Base-by-base conservation (phyloP, 495 filamentous ascomycete genomes). In the Zalerion maritima region DNA sequence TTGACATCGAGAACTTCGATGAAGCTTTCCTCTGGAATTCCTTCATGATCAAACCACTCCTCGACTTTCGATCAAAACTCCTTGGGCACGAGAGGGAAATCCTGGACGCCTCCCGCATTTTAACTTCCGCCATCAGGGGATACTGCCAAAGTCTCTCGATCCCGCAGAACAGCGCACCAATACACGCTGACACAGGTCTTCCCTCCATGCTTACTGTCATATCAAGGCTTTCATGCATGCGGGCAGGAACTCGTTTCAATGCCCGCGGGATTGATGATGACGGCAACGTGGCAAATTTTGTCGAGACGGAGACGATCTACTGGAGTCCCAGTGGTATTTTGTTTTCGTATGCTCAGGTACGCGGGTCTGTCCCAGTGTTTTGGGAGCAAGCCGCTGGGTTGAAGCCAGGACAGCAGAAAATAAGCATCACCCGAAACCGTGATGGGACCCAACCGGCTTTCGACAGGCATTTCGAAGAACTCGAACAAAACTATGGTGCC, bases 391-490 rank as follows among this genome's bases (percentile, higher is more conserved):
- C 75, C 24, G 67, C 84, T 3, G 85, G 83, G 8, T 66, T 96
- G 15, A 57, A 96, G 23, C 91, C 89, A 2, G 79, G 78, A 7
- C 87, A 96, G 46, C 91, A 96, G 43, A 96, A 94, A 44, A 92
- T 96, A 21, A 73, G 80, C 31, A 69, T 94, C 24, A 92, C 87
- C 14, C 68, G 89, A 20, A 93, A 84, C 12, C 62, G 69, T 10
- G 85, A 96, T 50, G 91, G 87, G 15, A 91, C 85, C 1, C 82
- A 92, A 40, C 85, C 87, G 34, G 87, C 89, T 11, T 97, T 97
- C 42, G 75, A 94, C 52, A 86, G 81, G 45, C 89, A 97, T 47
- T 87, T 97, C 42, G 78, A 83, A 26, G 60, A 68, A 3, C 62
- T 97, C 16, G 81, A 81, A 41, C 50, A 81, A 26, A 72, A 73